phyloP scores from a whole-genome alignment of 176 grass and related monocot species.

The Neostapfia colusana region DNA sequence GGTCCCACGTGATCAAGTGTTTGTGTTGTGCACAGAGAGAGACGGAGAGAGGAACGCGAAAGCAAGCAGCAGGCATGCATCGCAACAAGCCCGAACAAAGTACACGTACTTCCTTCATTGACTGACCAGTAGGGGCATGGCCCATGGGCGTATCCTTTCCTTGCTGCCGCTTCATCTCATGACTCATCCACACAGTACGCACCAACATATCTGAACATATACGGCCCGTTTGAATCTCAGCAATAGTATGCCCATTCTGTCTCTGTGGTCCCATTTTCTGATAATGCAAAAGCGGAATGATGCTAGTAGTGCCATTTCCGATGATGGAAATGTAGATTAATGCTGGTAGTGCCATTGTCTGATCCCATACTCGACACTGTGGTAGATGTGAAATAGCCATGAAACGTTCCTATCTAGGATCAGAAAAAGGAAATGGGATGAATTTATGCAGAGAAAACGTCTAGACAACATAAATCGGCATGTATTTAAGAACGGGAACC shows the following conservation, averaged over 20 bases:
- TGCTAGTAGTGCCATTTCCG: background rate
- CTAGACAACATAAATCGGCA: too few relatives aligned
- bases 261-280: too few relatives aligned
- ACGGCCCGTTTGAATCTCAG: too few relatives aligned
- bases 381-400: background rate
- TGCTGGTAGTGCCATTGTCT: background rate
- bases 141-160: background rate
- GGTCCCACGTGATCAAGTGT: too few relatives aligned
- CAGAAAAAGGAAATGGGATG: background rate
- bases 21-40: too few relatives aligned
- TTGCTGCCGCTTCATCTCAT: background rate
- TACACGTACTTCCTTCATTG: background rate
- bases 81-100: background rate
- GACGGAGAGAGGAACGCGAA: too few relatives aligned
- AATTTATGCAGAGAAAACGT: background rate
- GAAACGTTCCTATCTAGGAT: background rate
- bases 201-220: background rate
- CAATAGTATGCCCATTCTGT: too few relatives aligned
- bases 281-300: too few relatives aligned
- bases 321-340: background rate
- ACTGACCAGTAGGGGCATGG: background rate
- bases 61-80: too few relatives aligned
- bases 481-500: too few relatives aligned
- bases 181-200: background rate
- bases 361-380: background rate